Evolutionary conservation across 2,329 filamentous ascomycete genomes (phyloP).

Genomic region (Proliferodiscus dingleyae): DNA sequence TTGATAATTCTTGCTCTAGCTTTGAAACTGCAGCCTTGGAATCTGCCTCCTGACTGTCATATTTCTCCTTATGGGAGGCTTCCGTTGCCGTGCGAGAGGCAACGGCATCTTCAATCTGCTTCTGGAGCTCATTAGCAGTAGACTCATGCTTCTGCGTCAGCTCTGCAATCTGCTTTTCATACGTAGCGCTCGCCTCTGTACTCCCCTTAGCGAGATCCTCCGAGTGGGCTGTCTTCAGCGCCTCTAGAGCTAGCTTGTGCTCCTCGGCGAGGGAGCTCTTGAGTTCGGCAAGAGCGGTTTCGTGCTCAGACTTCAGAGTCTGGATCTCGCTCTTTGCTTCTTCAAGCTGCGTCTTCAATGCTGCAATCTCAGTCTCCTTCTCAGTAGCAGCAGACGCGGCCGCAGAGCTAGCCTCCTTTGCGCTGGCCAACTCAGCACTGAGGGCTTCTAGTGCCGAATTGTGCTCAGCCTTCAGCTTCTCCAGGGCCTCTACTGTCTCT

Average conservation of each 20-base stretch:
- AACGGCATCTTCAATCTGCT: conserved; percentile 49
- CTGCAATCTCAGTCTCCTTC: conserved; percentile 31
- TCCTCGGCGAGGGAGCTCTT: conserved; percentile 45
- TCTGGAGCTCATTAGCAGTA: conserved; percentile 45
- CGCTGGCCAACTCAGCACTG: conserved; percentile 39
- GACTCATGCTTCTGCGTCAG: conserved; percentile 47
- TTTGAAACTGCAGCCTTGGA: conserved; percentile 42
- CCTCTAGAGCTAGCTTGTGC: conserved; percentile 44
- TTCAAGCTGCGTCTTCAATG: conserved; percentile 38
- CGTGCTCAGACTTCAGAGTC: conserved; percentile 33
- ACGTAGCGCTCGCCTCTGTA: conserved; percentile 38
- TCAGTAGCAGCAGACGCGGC: conserved; percentile 30
- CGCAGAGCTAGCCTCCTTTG: conserved; percentile 42
- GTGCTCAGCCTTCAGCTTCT: conserved; percentile 44
- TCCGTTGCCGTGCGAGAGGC: conserved; percentile 43
- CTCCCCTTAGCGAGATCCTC: conserved; percentile 44
- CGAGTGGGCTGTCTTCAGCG: conserved; percentile 49
- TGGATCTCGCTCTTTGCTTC: conserved; percentile 25
- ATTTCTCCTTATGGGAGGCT: conserved; percentile 40
- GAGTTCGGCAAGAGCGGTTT: conserved; percentile 41
- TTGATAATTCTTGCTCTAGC: conserved; percentile 48
- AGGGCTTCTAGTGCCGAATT: conserved; percentile 17
- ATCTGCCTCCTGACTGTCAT: conserved; percentile 42
- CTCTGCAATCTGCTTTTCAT: conserved; percentile 46
- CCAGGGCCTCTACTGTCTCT: conserved; percentile 42